phyloP scores from a whole-genome alignment of 345 rosid genomes.

The Noccaea caerulescens region DNA sequence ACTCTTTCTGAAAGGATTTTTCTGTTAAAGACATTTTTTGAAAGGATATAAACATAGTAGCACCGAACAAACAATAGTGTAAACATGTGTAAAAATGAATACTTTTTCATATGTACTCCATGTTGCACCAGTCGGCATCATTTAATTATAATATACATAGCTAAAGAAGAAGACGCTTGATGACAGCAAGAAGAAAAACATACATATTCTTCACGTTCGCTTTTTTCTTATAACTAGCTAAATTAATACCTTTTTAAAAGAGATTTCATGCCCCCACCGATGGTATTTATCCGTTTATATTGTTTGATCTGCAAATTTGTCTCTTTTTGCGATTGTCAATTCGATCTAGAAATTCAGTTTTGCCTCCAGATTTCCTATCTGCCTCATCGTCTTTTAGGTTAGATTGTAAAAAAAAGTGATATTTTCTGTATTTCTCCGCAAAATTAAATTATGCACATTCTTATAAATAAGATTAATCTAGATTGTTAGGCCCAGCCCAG shows the following conservation, averaged over 20 bases:
- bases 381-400: neutral
- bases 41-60: conserved; percentile 9
- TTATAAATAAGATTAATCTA: neutral
- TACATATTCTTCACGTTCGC: conserved; percentile 14
- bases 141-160: neutral
- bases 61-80: conserved; percentile 5
- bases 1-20: neutral
- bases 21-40: neutral
- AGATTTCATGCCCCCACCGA: neutral
- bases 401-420: neutral
- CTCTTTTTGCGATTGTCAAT: neutral
- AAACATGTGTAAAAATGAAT: conserved; percentile 12
- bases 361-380: conserved; percentile 1
- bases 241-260: neutral
- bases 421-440: neutral
- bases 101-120: conserved; percentile 23
- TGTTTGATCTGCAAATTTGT: neutral
- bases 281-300: neutral
- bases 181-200: conserved; percentile 6
- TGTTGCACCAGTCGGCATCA: conserved; percentile 31
- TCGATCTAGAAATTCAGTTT: neutral
- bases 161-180: neutral
- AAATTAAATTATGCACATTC: neutral
- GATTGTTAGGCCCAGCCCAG: too few relatives aligned
- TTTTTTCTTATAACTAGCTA: neutral